Conservation (phyloP, 1,284 basidiomycete genomes). For the Heterobasidion parviporum region DNA sequence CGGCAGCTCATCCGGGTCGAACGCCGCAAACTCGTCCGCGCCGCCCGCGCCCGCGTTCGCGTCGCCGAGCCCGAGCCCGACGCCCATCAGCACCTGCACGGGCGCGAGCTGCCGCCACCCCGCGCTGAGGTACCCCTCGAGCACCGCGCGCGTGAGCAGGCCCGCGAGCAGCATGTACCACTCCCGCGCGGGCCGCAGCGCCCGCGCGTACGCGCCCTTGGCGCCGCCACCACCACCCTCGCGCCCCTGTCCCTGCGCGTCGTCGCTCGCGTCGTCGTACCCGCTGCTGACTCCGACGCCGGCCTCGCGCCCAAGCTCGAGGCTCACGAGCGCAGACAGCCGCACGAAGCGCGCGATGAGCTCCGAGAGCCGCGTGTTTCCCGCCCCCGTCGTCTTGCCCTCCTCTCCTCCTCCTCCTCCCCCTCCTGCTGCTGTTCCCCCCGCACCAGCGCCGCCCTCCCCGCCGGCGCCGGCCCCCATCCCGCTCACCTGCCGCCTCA, state of each 20-base stretch:
- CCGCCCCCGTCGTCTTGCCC: conserved; percentile 22
- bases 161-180: conserved; percentile 78
- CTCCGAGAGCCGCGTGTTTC: conserved; percentile 58
- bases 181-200: conserved; percentile 56
- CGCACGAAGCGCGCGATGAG: conserved; percentile 66
- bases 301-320: conserved; percentile 60
- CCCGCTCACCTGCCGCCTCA: conserved; percentile 39
- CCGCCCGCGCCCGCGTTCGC: conserved; percentile 9
- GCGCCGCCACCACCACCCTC: too few species aligned
- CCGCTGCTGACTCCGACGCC: conserved; percentile 18
- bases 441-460: conserved; percentile 10
- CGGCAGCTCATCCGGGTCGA: conserved; percentile 73
- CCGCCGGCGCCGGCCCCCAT: conserved; percentile 2
- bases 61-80: conserved; percentile 47
- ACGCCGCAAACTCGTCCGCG: conserved; percentile 37
- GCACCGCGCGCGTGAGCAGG: conserved; percentile 65
- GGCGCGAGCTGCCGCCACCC: conserved; percentile 69
- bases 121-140: conserved; percentile 75
- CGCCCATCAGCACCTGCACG: conserved; percentile 63
- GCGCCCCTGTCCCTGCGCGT: background rate
- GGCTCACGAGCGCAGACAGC: conserved; percentile 65
- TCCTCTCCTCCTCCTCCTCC: conserved; percentile 9
- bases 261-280: background rate
- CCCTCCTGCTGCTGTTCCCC: too few species aligned
- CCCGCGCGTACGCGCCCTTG: conserved; percentile 31